phyloP scores from a whole-genome alignment of 2,329 filamentous ascomycete genomes.

The Periconia sp. region DNA sequence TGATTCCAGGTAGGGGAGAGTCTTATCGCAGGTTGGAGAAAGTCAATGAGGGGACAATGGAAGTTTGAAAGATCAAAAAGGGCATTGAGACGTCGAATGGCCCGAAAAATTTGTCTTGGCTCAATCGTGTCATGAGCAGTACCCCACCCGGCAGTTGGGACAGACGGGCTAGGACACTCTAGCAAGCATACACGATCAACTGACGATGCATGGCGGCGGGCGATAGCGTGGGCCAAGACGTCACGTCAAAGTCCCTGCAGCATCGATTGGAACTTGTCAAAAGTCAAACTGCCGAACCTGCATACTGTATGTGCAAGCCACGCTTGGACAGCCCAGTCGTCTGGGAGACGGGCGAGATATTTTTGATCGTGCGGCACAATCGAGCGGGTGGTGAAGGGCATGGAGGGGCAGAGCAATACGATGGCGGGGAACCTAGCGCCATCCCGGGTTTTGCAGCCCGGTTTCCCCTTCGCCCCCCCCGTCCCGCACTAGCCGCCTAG shows the following conservation, averaged over 20 bases:
- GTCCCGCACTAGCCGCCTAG: neutral
- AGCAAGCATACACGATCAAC: neutral
- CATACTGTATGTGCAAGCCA: neutral
- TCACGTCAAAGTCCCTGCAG: neutral
- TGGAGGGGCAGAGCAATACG: neutral
- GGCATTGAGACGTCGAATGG: neutral
- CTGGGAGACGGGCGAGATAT: no score
- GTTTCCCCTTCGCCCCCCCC: neutral
- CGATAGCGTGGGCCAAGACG: neutral
- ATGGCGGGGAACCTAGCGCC: neutral
- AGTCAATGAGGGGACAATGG: neutral
- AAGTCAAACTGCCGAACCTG: neutral
- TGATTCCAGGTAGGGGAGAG: neutral
- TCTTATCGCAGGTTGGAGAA: neutral
- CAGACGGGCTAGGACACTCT: neutral
- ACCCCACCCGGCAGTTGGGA: constrained; percentile 43
- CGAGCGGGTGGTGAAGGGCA: neutral
- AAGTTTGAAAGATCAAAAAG: neutral
- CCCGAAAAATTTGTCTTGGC: constrained; percentile 14
- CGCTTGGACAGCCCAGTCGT: neutral
- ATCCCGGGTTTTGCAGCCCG: neutral
- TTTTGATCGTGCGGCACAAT: no score
- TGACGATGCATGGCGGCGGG: neutral
- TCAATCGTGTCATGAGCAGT: constrained; percentile 8
- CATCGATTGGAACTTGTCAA: neutral